Evolutionary conservation across 805 yeast genomes (phyloP).

Genomic region (Candida rishiriensis): DNA sequence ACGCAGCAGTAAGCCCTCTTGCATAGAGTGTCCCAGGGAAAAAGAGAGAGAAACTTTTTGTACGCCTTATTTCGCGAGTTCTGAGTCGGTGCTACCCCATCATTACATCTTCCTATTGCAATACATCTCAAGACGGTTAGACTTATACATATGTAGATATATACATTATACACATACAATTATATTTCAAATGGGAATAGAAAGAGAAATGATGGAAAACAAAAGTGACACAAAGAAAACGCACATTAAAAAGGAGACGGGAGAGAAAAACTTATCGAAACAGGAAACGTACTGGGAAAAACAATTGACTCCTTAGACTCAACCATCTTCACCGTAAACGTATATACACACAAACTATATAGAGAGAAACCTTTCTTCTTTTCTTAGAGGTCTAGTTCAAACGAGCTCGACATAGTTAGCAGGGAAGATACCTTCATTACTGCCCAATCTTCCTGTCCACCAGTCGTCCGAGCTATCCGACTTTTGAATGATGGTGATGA

Average conservation of each 20-base stretch:
- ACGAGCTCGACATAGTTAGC: constrained; percentile 91
- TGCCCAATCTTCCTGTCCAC: constrained; percentile 95
- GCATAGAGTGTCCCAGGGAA: too few relatives aligned
- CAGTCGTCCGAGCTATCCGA: constrained; percentile 90
- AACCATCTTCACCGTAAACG: not conserved
- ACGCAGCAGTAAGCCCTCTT: too few relatives aligned
- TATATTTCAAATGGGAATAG: not conserved
- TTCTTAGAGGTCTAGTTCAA: constrained; percentile 20
- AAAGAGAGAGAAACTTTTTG: too few relatives aligned
- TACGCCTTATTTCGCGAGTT: too few relatives aligned
- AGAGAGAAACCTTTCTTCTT: not conserved
- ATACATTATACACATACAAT: too few relatives aligned
- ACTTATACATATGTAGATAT: too few relatives aligned
- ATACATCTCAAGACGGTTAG: too few relatives aligned
- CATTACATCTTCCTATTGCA: too few relatives aligned
- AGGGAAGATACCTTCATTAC: constrained; percentile 89
- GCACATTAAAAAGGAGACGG: not conserved
- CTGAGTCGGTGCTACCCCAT: too few relatives aligned
- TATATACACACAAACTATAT: not conserved
- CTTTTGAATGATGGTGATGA: constrained; percentile 79
- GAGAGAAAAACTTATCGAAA: not conserved
- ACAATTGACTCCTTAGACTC: not conserved
- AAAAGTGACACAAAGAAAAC: not conserved
- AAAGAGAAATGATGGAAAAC: not conserved
- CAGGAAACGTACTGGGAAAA: not conserved